Evolutionary conservation across 495 filamentous ascomycete genomes (phyloP).

Genomic region (Penicillium mononematosum): DNA sequence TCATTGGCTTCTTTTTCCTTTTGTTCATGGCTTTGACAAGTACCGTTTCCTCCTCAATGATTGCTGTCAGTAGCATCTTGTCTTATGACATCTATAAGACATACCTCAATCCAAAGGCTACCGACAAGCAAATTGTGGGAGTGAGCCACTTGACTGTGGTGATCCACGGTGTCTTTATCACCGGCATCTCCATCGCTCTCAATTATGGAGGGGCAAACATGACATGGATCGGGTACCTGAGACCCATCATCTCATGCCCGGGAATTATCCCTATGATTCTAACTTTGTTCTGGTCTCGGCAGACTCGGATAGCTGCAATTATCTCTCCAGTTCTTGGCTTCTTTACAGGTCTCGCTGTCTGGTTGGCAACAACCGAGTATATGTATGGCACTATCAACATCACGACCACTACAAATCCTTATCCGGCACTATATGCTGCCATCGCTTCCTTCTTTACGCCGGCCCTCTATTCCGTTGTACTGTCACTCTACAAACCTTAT

Average conservation of each 20-base stretch:
- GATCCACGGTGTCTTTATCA: constrained; percentile 40
- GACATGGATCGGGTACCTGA: constrained; percentile 43
- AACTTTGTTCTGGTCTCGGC: constrained; percentile 40
- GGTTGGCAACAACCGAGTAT: constrained; percentile 34
- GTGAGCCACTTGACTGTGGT: constrained; percentile 40
- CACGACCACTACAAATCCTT: constrained; percentile 30
- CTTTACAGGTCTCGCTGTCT: constrained; percentile 36
- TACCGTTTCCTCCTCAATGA: constrained; percentile 46
- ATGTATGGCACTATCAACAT: constrained; percentile 37
- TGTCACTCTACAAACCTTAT: constrained; percentile 45
- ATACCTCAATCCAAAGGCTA: constrained; percentile 49
- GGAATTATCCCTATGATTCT: constrained; percentile 40
- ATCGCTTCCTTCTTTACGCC: constrained; percentile 39
- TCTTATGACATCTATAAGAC: constrained; percentile 52
- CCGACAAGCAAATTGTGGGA: constrained; percentile 34
- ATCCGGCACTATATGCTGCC: constrained; percentile 36
- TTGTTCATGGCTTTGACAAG: constrained; percentile 57
- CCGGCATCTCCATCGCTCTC: constrained; percentile 36
- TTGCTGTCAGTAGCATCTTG: constrained; percentile 48
- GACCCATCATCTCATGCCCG: constrained; percentile 38
- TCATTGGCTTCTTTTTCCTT: constrained; percentile 50
- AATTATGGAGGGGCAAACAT: constrained; percentile 44
- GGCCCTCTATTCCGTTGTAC: constrained; percentile 39
- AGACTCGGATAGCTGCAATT: constrained; percentile 38
- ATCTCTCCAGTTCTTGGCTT: constrained; percentile 38